Conservation (phyloP, 169 alveolate genomes). For the Perkinsus olseni region DNA sequence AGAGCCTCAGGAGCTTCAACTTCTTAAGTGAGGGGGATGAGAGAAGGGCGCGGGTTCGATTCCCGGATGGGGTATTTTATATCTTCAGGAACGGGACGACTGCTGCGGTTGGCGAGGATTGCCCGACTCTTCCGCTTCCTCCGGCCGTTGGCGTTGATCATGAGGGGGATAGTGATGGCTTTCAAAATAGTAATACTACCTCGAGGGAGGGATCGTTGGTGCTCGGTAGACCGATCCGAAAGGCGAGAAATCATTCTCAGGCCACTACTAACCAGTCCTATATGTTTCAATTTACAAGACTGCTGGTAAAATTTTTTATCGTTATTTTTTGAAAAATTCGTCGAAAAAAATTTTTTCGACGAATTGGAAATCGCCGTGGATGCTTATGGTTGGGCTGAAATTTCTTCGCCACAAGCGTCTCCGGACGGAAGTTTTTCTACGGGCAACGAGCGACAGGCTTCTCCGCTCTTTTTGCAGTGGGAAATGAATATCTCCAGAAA, state of each 20-base stretch:
- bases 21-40: background rate
- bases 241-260: too few relatives aligned
- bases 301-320: too few relatives aligned
- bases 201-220: background rate
- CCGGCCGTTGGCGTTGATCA: background rate
- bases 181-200: background rate
- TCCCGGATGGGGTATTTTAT: background rate
- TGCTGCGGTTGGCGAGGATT: background rate
- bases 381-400: too few relatives aligned
- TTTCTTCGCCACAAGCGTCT: background rate
- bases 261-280: too few relatives aligned
- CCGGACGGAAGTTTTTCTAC: background rate
- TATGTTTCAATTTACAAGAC: too few relatives aligned
- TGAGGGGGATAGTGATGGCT: background rate
- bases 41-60: background rate
- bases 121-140: background rate
- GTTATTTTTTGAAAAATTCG: too few relatives aligned
- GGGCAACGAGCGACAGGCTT: too few relatives aligned
- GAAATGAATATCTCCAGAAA: too few relatives aligned
- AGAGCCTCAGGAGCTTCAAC: background rate
- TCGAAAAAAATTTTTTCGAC: too few relatives aligned
- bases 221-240: too few relatives aligned
- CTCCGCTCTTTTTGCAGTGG: too few relatives aligned
- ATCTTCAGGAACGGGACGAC: background rate
- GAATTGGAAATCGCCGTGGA: too few relatives aligned